Conservation (phyloP, 2,329 filamentous ascomycete genomes). For the Pezicula carpinea region DNA sequence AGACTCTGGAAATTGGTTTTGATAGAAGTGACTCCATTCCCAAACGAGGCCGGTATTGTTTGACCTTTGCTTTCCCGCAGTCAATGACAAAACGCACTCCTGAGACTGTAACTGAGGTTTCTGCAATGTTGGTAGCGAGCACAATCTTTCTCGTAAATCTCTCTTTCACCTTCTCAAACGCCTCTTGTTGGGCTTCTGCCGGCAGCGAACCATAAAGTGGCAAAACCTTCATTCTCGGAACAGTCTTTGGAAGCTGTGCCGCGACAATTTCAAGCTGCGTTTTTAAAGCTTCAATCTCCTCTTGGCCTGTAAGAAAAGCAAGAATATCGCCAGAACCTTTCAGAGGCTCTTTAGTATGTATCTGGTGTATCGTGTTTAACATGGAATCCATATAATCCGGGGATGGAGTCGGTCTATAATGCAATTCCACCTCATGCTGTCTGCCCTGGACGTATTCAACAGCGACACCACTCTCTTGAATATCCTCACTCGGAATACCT, state of each 20-base stretch:
- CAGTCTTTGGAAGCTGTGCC: slow-evolving; percentile 63
- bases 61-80: slow-evolving; percentile 89
- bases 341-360: slow-evolving; percentile 83
- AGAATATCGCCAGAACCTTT: slow-evolving; percentile 75
- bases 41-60: slow-evolving; percentile 79
- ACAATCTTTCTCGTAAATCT: slow-evolving; percentile 82
- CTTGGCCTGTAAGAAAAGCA: slow-evolving; percentile 87
- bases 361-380: slow-evolving; percentile 76
- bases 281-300: slow-evolving; percentile 82
- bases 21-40: slow-evolving; percentile 87
- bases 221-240: slow-evolving; percentile 68
- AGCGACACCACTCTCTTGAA: slow-evolving; percentile 21
- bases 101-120: slow-evolving; percentile 93
- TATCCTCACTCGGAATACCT: slow-evolving; percentile 5
- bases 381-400: slow-evolving; percentile 79
- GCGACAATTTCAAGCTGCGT: slow-evolving; percentile 78
- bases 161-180: slow-evolving; percentile 71
- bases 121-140: slow-evolving; percentile 94
- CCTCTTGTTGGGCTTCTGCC: slow-evolving; percentile 77
- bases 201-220: slow-evolving; percentile 89
- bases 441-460: slow-evolving; percentile 70
- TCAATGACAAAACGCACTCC: slow-evolving; percentile 91
- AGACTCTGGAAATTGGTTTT: slow-evolving; percentile 88
- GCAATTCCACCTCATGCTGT: slow-evolving; percentile 77
- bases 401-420: slow-evolving; percentile 69